These are phyloP conservation scores for Hanseniaspora occidentalis DNA, from an alignment of 805 yeast genomes.

Conservation along the genomic window DNA sequence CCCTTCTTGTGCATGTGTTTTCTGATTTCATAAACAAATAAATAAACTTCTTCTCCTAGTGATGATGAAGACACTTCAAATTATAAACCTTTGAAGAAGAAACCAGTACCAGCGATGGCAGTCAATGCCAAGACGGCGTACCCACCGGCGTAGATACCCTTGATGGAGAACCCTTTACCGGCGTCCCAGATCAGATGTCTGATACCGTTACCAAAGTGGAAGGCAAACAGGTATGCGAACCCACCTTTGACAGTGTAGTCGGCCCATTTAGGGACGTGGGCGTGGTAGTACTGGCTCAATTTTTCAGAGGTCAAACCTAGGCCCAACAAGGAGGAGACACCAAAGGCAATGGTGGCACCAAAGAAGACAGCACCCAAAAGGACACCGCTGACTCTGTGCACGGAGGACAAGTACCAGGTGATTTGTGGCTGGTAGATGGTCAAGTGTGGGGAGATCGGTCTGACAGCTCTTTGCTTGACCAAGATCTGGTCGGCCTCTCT, in stretches of 20 bases:
- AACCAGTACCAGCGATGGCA: slow-evolving; percentile 43
- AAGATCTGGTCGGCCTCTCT: slow-evolving; percentile 58
- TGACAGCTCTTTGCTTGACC: slow-evolving; percentile 67
- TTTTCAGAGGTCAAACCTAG: slow-evolving; percentile 25
- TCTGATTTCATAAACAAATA: background rate
- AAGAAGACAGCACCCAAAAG: slow-evolving; percentile 70
- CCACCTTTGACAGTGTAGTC: slow-evolving; percentile 56
- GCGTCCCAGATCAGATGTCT: slow-evolving; percentile 94
- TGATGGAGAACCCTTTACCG: slow-evolving; percentile 64
- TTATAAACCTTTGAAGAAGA: slow-evolving; percentile 28
- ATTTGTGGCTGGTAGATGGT: slow-evolving; percentile 84
- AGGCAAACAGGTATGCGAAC: slow-evolving; percentile 73
- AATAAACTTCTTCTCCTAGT: background rate
- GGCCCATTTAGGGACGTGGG: slow-evolving; percentile 49
- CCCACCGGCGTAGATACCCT: slow-evolving; percentile 90
- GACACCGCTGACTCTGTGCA: slow-evolving; percentile 85
- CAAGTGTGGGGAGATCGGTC: slow-evolving; percentile 89
- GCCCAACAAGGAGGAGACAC: slow-evolving; percentile 55
- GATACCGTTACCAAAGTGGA: slow-evolving; percentile 76
- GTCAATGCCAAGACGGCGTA: slow-evolving; percentile 63
- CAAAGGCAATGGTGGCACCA: slow-evolving; percentile 64
- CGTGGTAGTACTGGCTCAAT: slow-evolving; percentile 30
- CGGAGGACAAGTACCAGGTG: slow-evolving; percentile 66
- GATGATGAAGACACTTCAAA: slow-evolving; percentile 1
- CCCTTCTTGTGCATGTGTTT: background rate